These are phyloP conservation scores for Cryptococcus sp. DNA, from an alignment of 1,284 basidiomycete genomes.

Conservation along the genomic window DNA sequence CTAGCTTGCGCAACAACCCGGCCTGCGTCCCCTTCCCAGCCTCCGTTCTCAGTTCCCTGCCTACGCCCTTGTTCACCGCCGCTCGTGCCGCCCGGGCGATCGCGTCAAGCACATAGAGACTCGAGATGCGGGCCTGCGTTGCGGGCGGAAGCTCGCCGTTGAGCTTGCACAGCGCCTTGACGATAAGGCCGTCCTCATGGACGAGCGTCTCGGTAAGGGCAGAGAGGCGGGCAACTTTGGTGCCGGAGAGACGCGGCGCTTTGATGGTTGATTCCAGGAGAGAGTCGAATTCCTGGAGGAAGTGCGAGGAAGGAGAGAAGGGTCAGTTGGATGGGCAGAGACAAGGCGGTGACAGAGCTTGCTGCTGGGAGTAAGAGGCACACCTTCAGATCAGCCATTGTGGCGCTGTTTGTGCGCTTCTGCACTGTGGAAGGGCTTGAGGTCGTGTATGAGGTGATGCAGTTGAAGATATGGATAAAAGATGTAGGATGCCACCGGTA, in stretches of 20 bases:
- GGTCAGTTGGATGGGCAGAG: constrained; percentile 10
- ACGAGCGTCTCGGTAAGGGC: constrained; percentile 69
- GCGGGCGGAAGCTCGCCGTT: constrained; percentile 67
- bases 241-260: constrained; percentile 74
- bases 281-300: constrained; percentile 66
- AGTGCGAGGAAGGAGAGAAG: neutral
- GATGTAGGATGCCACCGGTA: no score
- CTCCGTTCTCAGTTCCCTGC: constrained; percentile 57
- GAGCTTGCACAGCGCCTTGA: constrained; percentile 76
- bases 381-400: constrained; percentile 27
- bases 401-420: neutral
- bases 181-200: constrained; percentile 73
- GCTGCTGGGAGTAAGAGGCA: neutral
- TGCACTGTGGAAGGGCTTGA: neutral
- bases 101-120: constrained; percentile 86
- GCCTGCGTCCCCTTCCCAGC: constrained; percentile 60
- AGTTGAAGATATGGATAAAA: no score
- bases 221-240: constrained; percentile 71
- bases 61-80: constrained; percentile 62
- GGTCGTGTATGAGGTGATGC: neutral
- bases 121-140: constrained; percentile 64
- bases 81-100: constrained; percentile 74
- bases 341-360: neutral
- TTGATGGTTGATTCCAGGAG: constrained; percentile 72
- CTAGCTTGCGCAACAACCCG: constrained; percentile 80